Evolutionary conservation across 805 yeast species (phyloP).

Genomic region (Saturnispora sanitii): DNA sequence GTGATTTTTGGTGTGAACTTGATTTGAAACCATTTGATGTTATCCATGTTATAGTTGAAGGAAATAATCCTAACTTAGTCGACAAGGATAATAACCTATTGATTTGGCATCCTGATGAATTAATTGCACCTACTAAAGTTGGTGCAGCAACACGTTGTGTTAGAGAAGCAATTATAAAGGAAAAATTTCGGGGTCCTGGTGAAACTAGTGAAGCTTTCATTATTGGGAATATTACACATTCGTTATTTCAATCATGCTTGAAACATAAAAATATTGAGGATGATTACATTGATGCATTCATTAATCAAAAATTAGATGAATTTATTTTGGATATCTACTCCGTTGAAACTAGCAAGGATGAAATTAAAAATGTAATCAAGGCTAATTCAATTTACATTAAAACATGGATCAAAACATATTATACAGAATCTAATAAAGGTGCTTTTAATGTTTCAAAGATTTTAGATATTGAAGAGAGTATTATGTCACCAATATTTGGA

Average conservation of each 20-base stretch:
- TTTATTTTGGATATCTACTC: slow-evolving; percentile 37
- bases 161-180: slow-evolving; percentile 55
- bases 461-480: slow-evolving; percentile 79
- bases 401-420: slow-evolving; percentile 43
- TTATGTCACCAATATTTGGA: slow-evolving; percentile 88
- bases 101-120: slow-evolving; percentile 73
- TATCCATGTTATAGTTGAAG: slow-evolving; percentile 47
- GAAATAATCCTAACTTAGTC: slow-evolving; percentile 32
- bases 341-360: slow-evolving; percentile 39
- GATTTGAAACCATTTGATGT: slow-evolving; percentile 43
- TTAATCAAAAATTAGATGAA: slow-evolving; percentile 24
- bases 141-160: slow-evolving; percentile 69
- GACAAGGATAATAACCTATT: slow-evolving; percentile 53
- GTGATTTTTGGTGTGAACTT: slow-evolving; percentile 53
- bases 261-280: slow-evolving; percentile 28
- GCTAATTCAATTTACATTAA: slow-evolving; percentile 43
- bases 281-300: slow-evolving; percentile 28
- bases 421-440: slow-evolving; percentile 16
- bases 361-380: slow-evolving; percentile 34
- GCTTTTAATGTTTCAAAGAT: slow-evolving; percentile 50
- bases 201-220: slow-evolving; percentile 55
- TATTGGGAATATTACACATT: slow-evolving; percentile 79
- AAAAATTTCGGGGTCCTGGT: slow-evolving; percentile 51
- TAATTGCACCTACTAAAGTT: slow-evolving; percentile 73
- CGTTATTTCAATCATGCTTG: slow-evolving; percentile 55